A percentile compares a stretch with the other conserved stretches of the same genome.
Conservation (phyloP, 2,329 filamentous ascomycete genomes). For the Bipolaris sorokiniana region DNA sequence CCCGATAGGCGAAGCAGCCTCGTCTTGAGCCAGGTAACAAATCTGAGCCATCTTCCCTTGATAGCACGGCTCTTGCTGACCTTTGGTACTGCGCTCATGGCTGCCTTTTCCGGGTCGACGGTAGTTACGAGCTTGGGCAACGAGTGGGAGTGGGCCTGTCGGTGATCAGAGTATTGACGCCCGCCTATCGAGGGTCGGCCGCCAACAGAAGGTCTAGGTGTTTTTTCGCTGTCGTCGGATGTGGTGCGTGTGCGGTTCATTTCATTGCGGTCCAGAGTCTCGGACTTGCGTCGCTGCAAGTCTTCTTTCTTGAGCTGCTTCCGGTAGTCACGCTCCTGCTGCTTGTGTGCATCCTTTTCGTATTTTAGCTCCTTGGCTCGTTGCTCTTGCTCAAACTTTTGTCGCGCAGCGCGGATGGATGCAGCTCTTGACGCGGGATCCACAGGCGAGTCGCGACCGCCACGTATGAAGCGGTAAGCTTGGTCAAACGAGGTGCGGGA, state of each 20-base stretch:
- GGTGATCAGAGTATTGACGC: conserved; percentile 48
- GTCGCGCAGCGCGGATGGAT: conserved; percentile 61
- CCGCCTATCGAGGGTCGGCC: conserved; percentile 44
- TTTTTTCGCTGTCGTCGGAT: conserved; percentile 42
- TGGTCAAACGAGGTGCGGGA: conserved; percentile 64
- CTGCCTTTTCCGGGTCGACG: conserved; percentile 40
- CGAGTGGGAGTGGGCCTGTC: conserved; percentile 43
- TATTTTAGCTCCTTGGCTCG: conserved; percentile 62
- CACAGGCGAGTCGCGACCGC: conserved; percentile 54
- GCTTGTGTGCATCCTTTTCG: conserved; percentile 59
- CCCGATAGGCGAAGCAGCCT: conserved; percentile 58
- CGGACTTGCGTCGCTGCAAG: conserved; percentile 50
- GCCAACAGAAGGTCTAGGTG: conserved; percentile 34
- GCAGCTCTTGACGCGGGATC: conserved; percentile 63
- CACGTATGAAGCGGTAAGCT: conserved; percentile 59
- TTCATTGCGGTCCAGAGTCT: conserved; percentile 41
- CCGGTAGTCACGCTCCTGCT: conserved; percentile 52
- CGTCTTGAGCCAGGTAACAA: conserved; percentile 64
- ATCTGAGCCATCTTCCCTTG: conserved; percentile 59
- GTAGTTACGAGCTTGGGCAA: conserved; percentile 44
- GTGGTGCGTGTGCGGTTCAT: conserved; percentile 38
- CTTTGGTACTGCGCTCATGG: conserved; percentile 29
- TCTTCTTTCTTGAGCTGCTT: conserved; percentile 55
- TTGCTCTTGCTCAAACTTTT: conserved; percentile 65
- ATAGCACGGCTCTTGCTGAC: conserved; percentile 45